Conservation (phyloP, 768 basidiomycete genomes). For the Pisolithus tinctorius region DNA sequence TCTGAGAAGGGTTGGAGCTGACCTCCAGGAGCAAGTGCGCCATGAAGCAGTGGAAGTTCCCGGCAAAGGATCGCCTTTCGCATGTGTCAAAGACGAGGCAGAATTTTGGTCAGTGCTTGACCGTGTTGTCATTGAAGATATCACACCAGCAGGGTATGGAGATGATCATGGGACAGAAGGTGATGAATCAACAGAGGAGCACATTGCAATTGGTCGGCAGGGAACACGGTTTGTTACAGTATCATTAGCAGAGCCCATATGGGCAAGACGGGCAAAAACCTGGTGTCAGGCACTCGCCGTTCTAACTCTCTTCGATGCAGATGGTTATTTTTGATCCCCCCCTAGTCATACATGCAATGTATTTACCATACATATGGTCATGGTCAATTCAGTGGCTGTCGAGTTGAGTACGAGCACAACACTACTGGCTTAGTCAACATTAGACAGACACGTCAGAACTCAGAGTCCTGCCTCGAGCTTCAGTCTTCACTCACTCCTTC, state of each 20-base stretch:
- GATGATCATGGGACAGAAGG: slow-evolving; percentile 7
- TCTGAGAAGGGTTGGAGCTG: not conserved
- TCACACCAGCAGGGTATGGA: slow-evolving; percentile 9
- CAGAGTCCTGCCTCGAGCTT: no score
- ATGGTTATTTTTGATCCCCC: not conserved
- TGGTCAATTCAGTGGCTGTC: not conserved
- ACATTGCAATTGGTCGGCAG: not conserved
- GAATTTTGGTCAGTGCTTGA: not conserved
- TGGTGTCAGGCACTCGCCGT: slow-evolving; percentile 10
- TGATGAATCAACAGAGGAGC: not conserved
- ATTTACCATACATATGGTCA: no score
- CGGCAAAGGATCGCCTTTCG: slow-evolving; percentile 1
- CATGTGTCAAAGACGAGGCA: not conserved
- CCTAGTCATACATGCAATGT: no score
- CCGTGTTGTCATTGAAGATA: not conserved
- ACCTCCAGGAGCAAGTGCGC: not conserved
- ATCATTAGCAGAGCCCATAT: slow-evolving; percentile 8
- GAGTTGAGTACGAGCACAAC: not conserved
- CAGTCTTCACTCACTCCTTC: not conserved
- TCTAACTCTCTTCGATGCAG: slow-evolving; percentile 1
- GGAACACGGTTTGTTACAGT: slow-evolving; percentile 5
- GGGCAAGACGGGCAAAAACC: slow-evolving; percentile 8
- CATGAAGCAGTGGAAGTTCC: slow-evolving; percentile 2
- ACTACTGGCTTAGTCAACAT: not conserved
- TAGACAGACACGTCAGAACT: not conserved